Base-by-base conservation (phyloP, 1,284 basidiomycete genomes). In the Megacollybia platyphylla region DNA sequence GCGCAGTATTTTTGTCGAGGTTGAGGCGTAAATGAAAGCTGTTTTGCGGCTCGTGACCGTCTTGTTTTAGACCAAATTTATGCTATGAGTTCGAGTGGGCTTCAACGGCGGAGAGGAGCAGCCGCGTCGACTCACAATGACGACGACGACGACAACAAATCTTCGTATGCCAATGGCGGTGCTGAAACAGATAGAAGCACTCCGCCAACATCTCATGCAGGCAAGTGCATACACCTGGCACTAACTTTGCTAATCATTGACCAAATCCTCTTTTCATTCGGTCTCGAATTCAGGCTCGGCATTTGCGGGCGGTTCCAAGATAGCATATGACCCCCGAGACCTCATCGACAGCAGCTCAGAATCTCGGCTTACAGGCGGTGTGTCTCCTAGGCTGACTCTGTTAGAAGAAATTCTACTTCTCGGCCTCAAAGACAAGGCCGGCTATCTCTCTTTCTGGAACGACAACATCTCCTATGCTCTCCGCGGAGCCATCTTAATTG, bases 391-490 rank as follows among this genome's bases (percentile, higher is more conserved):
- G 47, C 66, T 98, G 52, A 98, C 94, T 7, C 75, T 98, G 45
- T 90, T 98, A 87, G 94, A 98, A 65, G 96, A 98, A 65, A 81
- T 98, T 11, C 65, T 98, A 43, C 63, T 98, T 43, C 67, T 98
- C 10, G 94, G 96, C 1, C 66, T 90, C 41, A 92, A 92, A 58
- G 90, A 92, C 63, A 87, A 86, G 55, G 87, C 89, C 85, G 90
- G 89, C 35, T 93, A 93, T 59, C 76, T 94, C 13, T 92, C 89
- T 1, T 94, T 96, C 60, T 94, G 89, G 91, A 97, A 97, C 61
- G 92, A 97, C 68, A 96, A 94, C 63, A 97, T 96, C 51, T 94
- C 90, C 0, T 97, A 97, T 61, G 90, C 92, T 9, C 72, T 97
- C 2, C 77, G 92, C 13, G 92, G 92, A 3, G 96, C 92, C 60